Percentiles rank a stretch among this genome's conserved stretches.
phyloP scores from a whole-genome alignment of 2,329 filamentous ascomycete species.

The Cercospora citrullina region DNA sequence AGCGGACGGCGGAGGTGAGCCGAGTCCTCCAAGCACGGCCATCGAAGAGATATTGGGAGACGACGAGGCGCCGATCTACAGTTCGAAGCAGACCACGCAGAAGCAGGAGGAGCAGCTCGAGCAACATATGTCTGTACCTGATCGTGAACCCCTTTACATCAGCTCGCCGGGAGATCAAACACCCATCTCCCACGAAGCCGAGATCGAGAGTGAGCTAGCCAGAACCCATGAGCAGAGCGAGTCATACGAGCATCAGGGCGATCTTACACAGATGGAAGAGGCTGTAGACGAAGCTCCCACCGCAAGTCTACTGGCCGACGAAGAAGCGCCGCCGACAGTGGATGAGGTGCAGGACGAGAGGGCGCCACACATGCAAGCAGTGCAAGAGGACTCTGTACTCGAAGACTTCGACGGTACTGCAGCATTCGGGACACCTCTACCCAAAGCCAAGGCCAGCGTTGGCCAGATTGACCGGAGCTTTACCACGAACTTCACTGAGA shows the following conservation, averaged over 20 bases:
- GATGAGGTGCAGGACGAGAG: slow-evolving; percentile 15
- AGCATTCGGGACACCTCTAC: slow-evolving; percentile 19
- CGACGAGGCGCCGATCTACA: slow-evolving; percentile 30
- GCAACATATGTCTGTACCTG: slow-evolving; percentile 24
- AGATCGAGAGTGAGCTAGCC: slow-evolving; percentile 20
- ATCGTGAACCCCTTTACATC: slow-evolving; percentile 17
- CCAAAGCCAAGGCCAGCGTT: slow-evolving; percentile 21
- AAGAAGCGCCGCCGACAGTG: slow-evolving; percentile 38
- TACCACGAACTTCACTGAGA: slow-evolving; percentile 38
- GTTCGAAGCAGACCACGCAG: slow-evolving; percentile 25
- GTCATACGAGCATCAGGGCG: slow-evolving; percentile 51
- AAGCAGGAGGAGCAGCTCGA: slow-evolving; percentile 31
- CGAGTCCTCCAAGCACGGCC: slow-evolving; percentile 5
- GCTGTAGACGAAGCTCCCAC: slow-evolving; percentile 47
- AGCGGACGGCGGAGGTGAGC: slow-evolving; percentile 23
- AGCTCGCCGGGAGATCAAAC: slow-evolving; percentile 21
- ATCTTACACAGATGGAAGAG: slow-evolving; percentile 47
- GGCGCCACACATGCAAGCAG: slow-evolving; percentile 16
- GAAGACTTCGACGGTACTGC: slow-evolving; percentile 24
- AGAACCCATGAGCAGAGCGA: slow-evolving; percentile 12
- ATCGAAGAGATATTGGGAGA: slow-evolving; percentile 22
- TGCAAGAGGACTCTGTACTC: slow-evolving; percentile 18
- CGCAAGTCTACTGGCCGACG: slow-evolving; percentile 45
- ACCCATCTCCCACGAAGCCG: slow-evolving; percentile 13
- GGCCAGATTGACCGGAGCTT: slow-evolving; percentile 35